Conservation (phyloP, 2,329 filamentous ascomycete species). For the Fusarium bulbicola region DNA sequence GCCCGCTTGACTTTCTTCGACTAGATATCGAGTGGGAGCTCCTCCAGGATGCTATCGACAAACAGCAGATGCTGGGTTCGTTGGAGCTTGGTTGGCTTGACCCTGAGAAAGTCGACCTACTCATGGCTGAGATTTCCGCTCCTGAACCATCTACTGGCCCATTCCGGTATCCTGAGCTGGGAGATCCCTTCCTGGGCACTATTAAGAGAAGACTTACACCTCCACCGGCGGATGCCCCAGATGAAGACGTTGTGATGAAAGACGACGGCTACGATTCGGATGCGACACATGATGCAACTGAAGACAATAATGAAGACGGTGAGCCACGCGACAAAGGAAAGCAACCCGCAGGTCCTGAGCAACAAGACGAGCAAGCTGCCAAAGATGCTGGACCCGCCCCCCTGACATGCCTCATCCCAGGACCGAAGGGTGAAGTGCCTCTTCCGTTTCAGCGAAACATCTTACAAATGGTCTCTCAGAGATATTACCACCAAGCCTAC, state of each 20-base stretch:
- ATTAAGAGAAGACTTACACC: not conserved
- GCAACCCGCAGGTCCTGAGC: not conserved
- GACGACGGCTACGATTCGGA: not conserved
- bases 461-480: not conserved
- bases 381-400: not conserved
- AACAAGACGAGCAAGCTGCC: rapidly evolving
- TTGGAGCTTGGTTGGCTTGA: slow-evolving; percentile 24
- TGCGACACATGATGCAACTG: not conserved
- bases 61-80: slow-evolving; percentile 10
- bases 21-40: slow-evolving; percentile 39
- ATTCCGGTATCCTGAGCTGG: not conserved
- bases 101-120: not conserved
- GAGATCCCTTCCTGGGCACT: slow-evolving; percentile 9
- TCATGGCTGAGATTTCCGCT: not conserved
- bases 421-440: not conserved
- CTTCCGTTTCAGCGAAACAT: not conserved
- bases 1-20: slow-evolving; percentile 35
- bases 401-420: not conserved
- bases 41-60: slow-evolving; percentile 35
- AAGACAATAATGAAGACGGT: not conserved
- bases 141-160: not conserved
- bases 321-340: not conserved
- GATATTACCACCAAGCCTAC: not conserved
- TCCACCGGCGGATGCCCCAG: not conserved
- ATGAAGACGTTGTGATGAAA: not conserved